A percentile compares a stretch with the other conserved stretches of the same genome.
Evolutionary conservation across 2,329 filamentous ascomycete genomes (phyloP).

Genomic region (Diplodia seriata): DNA sequence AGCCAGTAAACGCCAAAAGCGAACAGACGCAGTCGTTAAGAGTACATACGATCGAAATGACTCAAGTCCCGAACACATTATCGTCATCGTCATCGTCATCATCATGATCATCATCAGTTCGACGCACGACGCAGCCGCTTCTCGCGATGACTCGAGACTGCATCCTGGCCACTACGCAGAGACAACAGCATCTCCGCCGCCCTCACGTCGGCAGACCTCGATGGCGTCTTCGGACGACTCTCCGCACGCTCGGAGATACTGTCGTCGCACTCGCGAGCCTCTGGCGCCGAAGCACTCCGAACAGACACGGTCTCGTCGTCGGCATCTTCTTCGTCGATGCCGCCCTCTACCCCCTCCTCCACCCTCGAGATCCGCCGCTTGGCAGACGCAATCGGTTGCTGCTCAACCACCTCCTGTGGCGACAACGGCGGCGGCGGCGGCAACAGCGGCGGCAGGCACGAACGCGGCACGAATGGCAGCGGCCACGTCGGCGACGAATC

Average conservation of each 20-base stretch:
- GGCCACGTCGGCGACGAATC: constrained; percentile 5
- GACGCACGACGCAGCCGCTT: constrained; percentile 45
- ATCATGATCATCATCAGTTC: constrained; percentile 27
- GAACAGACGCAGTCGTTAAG: too few relatives aligned
- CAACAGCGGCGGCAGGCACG: not conserved
- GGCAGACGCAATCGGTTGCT: not conserved
- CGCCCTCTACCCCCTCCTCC: constrained; percentile 31
- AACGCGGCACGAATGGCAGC: constrained; percentile 36
- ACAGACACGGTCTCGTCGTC: constrained; percentile 8
- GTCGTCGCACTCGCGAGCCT: not conserved
- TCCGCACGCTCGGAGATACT: not conserved
- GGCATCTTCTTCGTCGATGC: not conserved
- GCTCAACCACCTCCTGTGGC: not conserved
- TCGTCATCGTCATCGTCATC: not conserved
- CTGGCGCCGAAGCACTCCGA: not conserved
- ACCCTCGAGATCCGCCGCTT: constrained; percentile 38
- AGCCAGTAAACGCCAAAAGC: not conserved
- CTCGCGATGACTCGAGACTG: constrained; percentile 32
- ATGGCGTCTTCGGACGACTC: not conserved
- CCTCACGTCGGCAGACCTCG: constrained; percentile 39
- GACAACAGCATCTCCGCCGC: constrained; percentile 48
- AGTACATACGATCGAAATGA: not conserved
- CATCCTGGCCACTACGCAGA: constrained; percentile 37
- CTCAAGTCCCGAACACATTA: not conserved
- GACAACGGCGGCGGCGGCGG: not conserved